Percentiles rank a stretch among this genome's conserved stretches.
phyloP scores from a whole-genome alignment of 495 filamentous ascomycete genomes.

The Aspergillus sclerotioniger region DNA sequence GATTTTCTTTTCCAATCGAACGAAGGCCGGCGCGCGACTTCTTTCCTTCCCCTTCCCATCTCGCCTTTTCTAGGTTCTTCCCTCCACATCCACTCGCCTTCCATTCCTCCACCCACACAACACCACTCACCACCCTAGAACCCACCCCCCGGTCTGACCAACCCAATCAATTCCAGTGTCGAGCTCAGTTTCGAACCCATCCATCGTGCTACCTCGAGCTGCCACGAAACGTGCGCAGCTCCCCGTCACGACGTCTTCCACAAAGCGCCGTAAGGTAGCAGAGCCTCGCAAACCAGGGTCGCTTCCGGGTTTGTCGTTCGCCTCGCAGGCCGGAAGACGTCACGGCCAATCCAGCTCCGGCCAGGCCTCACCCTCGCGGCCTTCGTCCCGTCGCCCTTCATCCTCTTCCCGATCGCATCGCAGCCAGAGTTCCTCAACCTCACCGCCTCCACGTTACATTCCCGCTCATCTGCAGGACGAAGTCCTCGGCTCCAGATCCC shows the following conservation, averaged over 20 bases:
- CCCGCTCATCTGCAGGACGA: constrained; percentile 63
- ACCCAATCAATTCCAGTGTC: neutral
- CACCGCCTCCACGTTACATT: constrained; percentile 50
- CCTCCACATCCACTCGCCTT: neutral
- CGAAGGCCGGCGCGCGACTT: no score
- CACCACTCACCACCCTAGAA: neutral
- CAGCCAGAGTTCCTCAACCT: constrained; percentile 35
- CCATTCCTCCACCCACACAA: neutral
- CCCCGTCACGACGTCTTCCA: constrained; percentile 82
- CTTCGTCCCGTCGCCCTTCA: constrained; percentile 25
- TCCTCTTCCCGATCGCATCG: constrained; percentile 34
- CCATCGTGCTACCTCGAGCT: constrained; percentile 42
- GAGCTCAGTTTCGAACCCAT: constrained; percentile 9
- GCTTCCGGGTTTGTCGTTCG: constrained; percentile 28
- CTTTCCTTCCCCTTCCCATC: neutral
- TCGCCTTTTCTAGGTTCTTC: neutral
- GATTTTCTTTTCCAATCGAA: no score
- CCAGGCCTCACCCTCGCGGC: constrained; percentile 24
- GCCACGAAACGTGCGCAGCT: constrained; percentile 61
- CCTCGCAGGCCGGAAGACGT: constrained; percentile 45
- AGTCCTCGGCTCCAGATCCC: constrained; percentile 44
- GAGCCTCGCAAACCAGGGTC: constrained; percentile 45
- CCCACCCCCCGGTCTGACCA: neutral
- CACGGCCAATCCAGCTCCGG: constrained; percentile 37
- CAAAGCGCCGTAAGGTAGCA: constrained; percentile 85